Evolutionary conservation across 352 stramenopile genomes (phyloP), one percentile per base, ranked within the genome.

Genomic region (Pythium dissimile): DNA sequence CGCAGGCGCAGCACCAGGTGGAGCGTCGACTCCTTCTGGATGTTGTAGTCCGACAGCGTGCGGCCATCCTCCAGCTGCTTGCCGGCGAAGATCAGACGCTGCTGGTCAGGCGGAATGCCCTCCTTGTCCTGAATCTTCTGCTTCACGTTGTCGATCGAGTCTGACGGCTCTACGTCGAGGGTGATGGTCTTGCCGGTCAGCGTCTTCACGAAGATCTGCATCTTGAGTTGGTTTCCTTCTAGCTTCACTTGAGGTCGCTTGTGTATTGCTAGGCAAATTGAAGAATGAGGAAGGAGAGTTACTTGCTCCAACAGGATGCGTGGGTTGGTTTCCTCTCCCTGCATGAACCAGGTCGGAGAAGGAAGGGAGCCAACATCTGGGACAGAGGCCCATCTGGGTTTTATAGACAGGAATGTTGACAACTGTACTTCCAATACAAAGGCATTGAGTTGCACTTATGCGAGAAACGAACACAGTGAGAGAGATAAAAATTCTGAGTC

Each of bases 81-180:
- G 52, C 52, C 60, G 38, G 53, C 53, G 27, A 98, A 98, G 64
- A 98, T 98, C 49, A 98, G 77, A 44, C 94, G 79, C 72, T 98
- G 94, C 76, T 98, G 92, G 63, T 98, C 95, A 23, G 89, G 77
- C 43, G 92, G 95, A 45, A 98, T 98, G 41, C 92, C 93, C 71
- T 97, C 89, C 72, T 88, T 98, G 69, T 97, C 88, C 54, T 95
- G 72, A 61, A 98, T 97, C 75, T 97, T 98, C 30, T 88, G 84
- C 86, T 99, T 99, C 39, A 99, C 95, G 69, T 98, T 95, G 73
- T 97, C 50, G 52, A 98, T 97, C 15, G 80, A 92, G 80, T 98
- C 89, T 24, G 84, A 88, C 46, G 93, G 85, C 68, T 97, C 92
- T 7, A 97, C 84, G 67, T 97, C 89, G 27, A 97, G 80, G 21